Percentiles rank a stretch among this genome's conserved stretches.
Evolutionary conservation across 805 yeast species (phyloP).

Genomic region (Saturnispora hagleri): DNA sequence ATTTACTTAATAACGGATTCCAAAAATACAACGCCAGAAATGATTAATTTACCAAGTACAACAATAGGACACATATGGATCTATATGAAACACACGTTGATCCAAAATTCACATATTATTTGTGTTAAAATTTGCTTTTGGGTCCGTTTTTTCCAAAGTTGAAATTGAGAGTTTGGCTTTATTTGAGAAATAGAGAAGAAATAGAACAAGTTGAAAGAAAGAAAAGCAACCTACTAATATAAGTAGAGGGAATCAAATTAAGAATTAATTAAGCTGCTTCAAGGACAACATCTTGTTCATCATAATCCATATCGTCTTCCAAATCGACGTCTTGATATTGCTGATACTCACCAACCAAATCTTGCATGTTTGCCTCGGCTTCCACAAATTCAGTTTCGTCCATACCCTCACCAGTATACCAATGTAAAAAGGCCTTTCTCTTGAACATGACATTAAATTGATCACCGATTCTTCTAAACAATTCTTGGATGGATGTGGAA

Average conservation of each 20-base stretch:
- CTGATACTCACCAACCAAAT: conserved; percentile 81
- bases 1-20: not conserved
- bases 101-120: not conserved
- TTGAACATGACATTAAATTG: conserved; percentile 90
- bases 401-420: conserved; percentile 96
- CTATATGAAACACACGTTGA: too few species aligned
- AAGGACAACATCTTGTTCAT: conserved; percentile 17
- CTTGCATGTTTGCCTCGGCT: conserved; percentile 87
- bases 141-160: not conserved
- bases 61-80: not conserved
- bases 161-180: not conserved
- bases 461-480: conserved; percentile 80
- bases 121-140: not conserved
- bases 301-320: conserved; percentile 63
- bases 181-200: not conserved
- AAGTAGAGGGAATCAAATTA: conserved; percentile 6
- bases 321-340: conserved; percentile 84
- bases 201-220: conserved; percentile 6
- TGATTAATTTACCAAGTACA: not conserved
- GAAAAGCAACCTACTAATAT: conserved; percentile 6
- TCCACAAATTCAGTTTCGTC: conserved; percentile 90
- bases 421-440: conserved; percentile 91
- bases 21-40: not conserved
- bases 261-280: conserved; percentile 2
- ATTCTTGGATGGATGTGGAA: conserved; percentile 86